Evolutionary conservation across 2,329 filamentous ascomycete species (phyloP), one percentile per base, ranked within the genome.

Genomic region (Pseudogymnoascus sp.): DNA sequence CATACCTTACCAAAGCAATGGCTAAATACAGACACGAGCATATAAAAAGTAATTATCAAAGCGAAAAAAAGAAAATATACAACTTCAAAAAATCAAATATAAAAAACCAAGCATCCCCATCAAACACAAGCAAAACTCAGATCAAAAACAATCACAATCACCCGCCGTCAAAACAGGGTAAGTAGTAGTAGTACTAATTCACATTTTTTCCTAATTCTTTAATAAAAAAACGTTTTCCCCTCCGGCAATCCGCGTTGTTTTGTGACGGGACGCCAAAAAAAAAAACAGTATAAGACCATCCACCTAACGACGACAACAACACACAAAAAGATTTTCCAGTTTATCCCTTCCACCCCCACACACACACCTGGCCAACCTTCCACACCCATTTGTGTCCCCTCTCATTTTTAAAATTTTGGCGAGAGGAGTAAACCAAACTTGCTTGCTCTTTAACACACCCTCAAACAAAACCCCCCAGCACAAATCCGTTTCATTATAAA

Each of bases 181-280:
- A 13, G 40, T 13, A 42, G 42, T 46, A 46, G 42, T 46, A 46
- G 42, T 46, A 46, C 42, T 46, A 26, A 46, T 46, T 46, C 42
- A 46, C 42, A 46, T 46, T 46, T 46, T 46, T 46, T 46, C 42
- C 42, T 46, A 46, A 46, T 46, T 46, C 42, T 46, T 46, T 46
- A 46, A 46, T 23, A 46, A 46, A 46, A 46, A 46, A 7, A 6
- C 42, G 3, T 46, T 46, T 46, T n/a, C n/a, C n/a, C 42, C 42
- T 23, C 42, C 19, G 23, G 42, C 42, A 46, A 46, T 46, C 42
- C 42, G 42, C 42, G 15, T 29, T 29, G 21, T 21, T 42, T 21
- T 42, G 19, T 23, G 7, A 46, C 42, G 42, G 42, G 42, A 46
- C 42, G 42, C 42, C 42, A 46, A 46, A 46, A 46, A 46, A 46